Evolutionary conservation across 2,329 filamentous ascomycete genomes (phyloP).

Genomic region (Ceratocystiopsis sp.): DNA sequence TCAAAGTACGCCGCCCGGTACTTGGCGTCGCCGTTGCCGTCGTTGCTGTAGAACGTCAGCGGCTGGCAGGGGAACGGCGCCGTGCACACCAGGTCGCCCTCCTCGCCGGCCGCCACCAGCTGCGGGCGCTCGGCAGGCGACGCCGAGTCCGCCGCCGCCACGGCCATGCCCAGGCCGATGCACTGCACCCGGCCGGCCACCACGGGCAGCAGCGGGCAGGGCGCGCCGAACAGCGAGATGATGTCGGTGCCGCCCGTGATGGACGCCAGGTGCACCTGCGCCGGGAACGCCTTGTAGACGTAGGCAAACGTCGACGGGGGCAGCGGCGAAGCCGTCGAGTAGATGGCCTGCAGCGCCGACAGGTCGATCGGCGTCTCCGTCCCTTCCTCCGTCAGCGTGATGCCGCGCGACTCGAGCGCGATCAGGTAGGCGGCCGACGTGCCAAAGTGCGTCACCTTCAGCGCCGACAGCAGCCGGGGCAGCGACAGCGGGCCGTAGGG

Average conservation of each 20-base stretch:
- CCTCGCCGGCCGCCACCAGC: constrained; percentile 39
- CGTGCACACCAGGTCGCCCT: constrained; percentile 78
- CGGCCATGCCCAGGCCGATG: constrained; percentile 63
- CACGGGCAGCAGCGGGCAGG: constrained; percentile 60
- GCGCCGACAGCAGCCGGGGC: constrained; percentile 62
- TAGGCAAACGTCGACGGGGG: constrained; percentile 88
- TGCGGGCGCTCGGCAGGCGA: constrained; percentile 33
- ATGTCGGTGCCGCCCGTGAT: constrained; percentile 97
- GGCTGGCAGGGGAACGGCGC: constrained; percentile 83
- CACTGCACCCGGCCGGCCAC: constrained; percentile 61
- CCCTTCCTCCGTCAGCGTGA: constrained; percentile 25
- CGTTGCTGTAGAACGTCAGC: constrained; percentile 68
- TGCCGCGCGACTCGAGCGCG: constrained; percentile 62
- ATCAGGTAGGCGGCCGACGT: constrained; percentile 90
- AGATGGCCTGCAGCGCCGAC: constrained; percentile 60
- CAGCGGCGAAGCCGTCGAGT: constrained; percentile 83
- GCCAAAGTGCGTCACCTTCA: constrained; percentile 81
- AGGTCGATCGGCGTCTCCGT: constrained; percentile 30
- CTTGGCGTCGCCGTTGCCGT: constrained; percentile 54
- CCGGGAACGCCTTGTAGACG: constrained; percentile 69
- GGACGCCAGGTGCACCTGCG: constrained; percentile 67
- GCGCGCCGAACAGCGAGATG: constrained; percentile 81
- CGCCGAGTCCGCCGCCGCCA: constrained; percentile 40
- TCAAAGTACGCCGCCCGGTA: constrained; percentile 82
- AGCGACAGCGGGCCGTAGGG: constrained; percentile 67